These are phyloP conservation scores for Zalaria obscura DNA, from an alignment of 2,329 filamentous ascomycete genomes.

Conservation along the genomic window DNA sequence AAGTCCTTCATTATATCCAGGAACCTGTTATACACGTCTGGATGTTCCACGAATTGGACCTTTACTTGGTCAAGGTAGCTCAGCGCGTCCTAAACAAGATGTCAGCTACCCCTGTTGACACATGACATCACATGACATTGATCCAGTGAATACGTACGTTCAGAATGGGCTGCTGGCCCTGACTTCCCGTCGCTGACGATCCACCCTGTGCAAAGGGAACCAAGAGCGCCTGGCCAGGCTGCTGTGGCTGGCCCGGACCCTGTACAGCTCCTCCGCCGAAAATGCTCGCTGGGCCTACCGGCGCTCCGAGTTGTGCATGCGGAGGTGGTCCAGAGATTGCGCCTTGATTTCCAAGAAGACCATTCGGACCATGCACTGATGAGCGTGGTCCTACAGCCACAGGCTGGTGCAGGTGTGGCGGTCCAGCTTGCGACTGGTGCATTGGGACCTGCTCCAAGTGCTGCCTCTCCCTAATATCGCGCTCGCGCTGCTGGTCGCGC, in stretches of 20 bases:
- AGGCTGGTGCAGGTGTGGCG: conserved; percentile 86
- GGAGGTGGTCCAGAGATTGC: conserved; percentile 33
- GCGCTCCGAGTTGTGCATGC: conserved; percentile 30
- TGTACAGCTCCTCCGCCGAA: conserved; percentile 63
- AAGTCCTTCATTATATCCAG: conserved; percentile 99
- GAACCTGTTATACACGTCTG: conserved; percentile 93
- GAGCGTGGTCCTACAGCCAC: conserved; percentile 58
- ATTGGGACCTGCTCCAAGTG: conserved; percentile 54
- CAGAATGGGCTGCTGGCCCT: conserved; percentile 74
- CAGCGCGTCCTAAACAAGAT: conserved; percentile 51
- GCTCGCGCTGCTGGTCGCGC: conserved; percentile 36
- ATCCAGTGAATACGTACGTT: conserved; percentile 37
- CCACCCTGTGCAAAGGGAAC: conserved; percentile 28
- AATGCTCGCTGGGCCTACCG: conserved; percentile 46
- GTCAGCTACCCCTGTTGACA: neutral
- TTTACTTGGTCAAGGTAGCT: conserved; percentile 98
- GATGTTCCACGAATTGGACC: conserved; percentile 91
- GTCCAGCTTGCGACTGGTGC: conserved; percentile 76
- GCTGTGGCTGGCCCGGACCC: conserved; percentile 40
- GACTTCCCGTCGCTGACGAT: conserved; percentile 37
- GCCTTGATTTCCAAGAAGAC: conserved; percentile 52
- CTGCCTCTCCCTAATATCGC: conserved; percentile 51
- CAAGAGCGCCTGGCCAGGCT: conserved; percentile 31
- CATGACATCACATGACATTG: conserved; percentile 3
- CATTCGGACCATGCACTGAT: conserved; percentile 85